phyloP scores from a whole-genome alignment of 1,139 yeast species.

The Blastobotrys serpentis region DNA sequence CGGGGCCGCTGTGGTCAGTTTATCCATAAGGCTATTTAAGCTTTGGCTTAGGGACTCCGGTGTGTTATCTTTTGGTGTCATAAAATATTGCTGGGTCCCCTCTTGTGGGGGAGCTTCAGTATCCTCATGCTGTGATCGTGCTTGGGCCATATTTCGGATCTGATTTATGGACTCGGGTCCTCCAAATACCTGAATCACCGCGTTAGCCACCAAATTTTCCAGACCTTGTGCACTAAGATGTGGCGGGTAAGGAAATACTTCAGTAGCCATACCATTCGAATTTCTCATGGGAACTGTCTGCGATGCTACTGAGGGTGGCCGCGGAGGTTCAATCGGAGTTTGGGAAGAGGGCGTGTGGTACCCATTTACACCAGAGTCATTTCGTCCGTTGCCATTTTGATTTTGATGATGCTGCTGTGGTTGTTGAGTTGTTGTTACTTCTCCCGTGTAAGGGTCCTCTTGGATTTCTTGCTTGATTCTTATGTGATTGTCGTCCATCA shows the following conservation, averaged over 20 bases:
- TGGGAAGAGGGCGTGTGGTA: no score
- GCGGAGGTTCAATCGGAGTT: no score
- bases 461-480: neutral
- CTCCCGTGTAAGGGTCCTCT: neutral
- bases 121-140: neutral
- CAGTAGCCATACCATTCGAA: no score
- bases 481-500: neutral
- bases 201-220: neutral
- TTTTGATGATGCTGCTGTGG: no score
- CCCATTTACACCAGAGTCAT: no score
- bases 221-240: neutral
- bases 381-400: no score
- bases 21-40: constrained; percentile 6
- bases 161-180: neutral
- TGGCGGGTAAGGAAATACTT: neutral
- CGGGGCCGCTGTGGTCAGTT: neutral
- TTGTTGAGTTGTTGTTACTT: no score
- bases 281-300: no score
- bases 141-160: neutral
- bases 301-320: no score
- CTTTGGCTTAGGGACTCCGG: neutral
- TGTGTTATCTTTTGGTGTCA: neutral
- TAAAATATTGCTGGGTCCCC: neutral
- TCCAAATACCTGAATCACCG: neutral
- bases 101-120: neutral